Evolutionary conservation across 495 filamentous ascomycete genomes (phyloP).

Genomic region (Bathelium albidoporum): DNA sequence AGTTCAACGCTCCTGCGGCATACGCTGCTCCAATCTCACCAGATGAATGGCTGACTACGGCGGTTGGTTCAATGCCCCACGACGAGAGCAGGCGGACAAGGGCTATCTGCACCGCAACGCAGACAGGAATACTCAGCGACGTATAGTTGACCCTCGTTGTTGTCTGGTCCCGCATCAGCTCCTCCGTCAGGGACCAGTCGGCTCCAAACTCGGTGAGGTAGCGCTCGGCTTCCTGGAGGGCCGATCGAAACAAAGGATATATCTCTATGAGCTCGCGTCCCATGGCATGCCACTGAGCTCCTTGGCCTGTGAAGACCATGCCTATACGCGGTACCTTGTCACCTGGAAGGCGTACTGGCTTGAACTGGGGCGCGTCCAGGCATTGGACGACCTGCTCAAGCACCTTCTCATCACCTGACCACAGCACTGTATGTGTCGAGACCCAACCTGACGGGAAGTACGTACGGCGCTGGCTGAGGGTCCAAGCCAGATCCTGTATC

Average conservation of each 20-base stretch:
- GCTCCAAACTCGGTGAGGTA: neutral
- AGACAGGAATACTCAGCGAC: slow-evolving; percentile 17
- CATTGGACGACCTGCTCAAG: too few relatives aligned
- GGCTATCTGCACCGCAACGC: slow-evolving; percentile 20
- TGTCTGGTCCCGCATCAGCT: slow-evolving; percentile 14
- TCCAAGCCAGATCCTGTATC: too few relatives aligned
- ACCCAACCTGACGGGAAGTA: too few relatives aligned
- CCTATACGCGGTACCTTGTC: too few relatives aligned
- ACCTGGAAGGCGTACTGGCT: too few relatives aligned
- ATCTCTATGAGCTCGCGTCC: slow-evolving; percentile 12
- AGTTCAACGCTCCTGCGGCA: too few relatives aligned
- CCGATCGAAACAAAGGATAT: neutral
- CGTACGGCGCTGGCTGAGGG: too few relatives aligned
- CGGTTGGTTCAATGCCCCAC: slow-evolving; percentile 23
- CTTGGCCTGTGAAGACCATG: slow-evolving; percentile 37
- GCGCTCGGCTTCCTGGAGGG: neutral
- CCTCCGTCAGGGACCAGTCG: slow-evolving; percentile 5
- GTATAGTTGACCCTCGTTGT: slow-evolving; percentile 13
- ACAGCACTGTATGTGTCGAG: too few relatives aligned
- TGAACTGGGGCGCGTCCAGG: too few relatives aligned
- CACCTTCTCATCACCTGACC: too few relatives aligned
- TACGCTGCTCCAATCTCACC: slow-evolving; percentile 52
- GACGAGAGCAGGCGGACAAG: slow-evolving; percentile 17
- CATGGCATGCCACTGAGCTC: slow-evolving; percentile 37
- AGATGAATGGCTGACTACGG: slow-evolving; percentile 49